Percentiles rank a stretch among this genome's conserved stretches.
These are phyloP conservation scores for Hymenoscyphus linearis DNA, from an alignment of 2,329 filamentous ascomycete species.

Conservation along the genomic window DNA sequence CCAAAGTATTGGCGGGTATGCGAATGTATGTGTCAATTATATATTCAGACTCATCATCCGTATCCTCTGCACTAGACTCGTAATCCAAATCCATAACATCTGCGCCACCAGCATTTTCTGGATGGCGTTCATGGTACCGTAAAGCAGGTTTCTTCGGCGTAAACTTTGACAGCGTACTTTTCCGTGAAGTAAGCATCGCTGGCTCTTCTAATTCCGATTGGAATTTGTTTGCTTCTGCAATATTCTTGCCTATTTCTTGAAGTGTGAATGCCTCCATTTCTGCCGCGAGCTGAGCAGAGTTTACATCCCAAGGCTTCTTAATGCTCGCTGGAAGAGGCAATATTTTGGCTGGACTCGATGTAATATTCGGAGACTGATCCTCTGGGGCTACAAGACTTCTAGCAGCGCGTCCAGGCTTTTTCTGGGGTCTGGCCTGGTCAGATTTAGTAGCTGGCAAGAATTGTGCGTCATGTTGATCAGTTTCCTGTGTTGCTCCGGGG, in stretches of 20 bases:
- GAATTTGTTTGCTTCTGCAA: slow-evolving; percentile 19
- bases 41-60: slow-evolving; percentile 50
- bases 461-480: not conserved
- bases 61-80: slow-evolving; percentile 39
- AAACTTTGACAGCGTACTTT: slow-evolving; percentile 37
- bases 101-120: slow-evolving; percentile 33
- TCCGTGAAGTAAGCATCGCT: slow-evolving; percentile 7
- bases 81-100: slow-evolving; percentile 36
- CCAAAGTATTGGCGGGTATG: slow-evolving; percentile 48
- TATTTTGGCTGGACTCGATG: not conserved
- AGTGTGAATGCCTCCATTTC: slow-evolving; percentile 57
- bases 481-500: not conserved
- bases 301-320: slow-evolving; percentile 34
- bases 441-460: not conserved
- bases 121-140: slow-evolving; percentile 52
- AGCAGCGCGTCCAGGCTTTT: slow-evolving; percentile 25
- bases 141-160: slow-evolving; percentile 51
- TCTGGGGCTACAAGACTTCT: slow-evolving; percentile 13
- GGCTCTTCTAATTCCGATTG: slow-evolving; percentile 7
- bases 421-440: slow-evolving; percentile 16
- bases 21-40: slow-evolving; percentile 61
- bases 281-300: slow-evolving; percentile 41
- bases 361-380: slow-evolving; percentile 11
- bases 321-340: slow-evolving; percentile 30
- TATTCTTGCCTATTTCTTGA: slow-evolving; percentile 44